A percentile compares a stretch with the other conserved stretches of the same genome.
Evolutionary conservation across 2,329 filamentous ascomycete species (phyloP).

Genomic region (Coniochaeta hoffmannii): DNA sequence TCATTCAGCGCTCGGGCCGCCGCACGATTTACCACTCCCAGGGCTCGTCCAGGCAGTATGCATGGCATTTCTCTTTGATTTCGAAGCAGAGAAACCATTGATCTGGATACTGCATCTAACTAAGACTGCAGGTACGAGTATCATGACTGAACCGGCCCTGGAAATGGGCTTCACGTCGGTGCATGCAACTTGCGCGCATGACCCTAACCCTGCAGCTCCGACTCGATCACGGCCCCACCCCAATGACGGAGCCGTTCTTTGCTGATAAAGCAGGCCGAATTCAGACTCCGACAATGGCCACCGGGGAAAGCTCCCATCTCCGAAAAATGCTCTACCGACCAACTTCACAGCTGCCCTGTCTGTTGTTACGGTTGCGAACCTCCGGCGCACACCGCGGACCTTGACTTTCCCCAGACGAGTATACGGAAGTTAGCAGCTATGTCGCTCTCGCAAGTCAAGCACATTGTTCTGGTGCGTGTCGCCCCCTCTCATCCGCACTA

Average conservation of each 20-base stretch:
- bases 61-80: no score
- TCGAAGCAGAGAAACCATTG: no score
- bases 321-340: background rate
- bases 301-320: background rate
- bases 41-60: no score
- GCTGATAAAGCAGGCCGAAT: conserved; percentile 18
- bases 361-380: background rate
- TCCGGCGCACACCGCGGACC: conserved; percentile 6
- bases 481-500: background rate
- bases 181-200: no score
- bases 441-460: conserved; percentile 64
- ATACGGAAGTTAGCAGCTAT: conserved; percentile 28
- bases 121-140: no score
- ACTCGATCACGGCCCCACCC: background rate
- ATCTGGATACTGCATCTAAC: no score
- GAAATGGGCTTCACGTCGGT: no score
- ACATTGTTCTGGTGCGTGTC: conserved; percentile 58
- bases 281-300: conserved; percentile 6
- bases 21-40: no score
- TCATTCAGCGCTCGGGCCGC: background rate
- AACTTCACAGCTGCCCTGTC: conserved; percentile 5
- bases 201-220: background rate
- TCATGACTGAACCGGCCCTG: no score
- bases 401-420: background rate
- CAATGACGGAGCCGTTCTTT: background rate